phyloP scores from a whole-genome alignment of 768 basidiomycete species.

The Boletus vermiculosoides region DNA sequence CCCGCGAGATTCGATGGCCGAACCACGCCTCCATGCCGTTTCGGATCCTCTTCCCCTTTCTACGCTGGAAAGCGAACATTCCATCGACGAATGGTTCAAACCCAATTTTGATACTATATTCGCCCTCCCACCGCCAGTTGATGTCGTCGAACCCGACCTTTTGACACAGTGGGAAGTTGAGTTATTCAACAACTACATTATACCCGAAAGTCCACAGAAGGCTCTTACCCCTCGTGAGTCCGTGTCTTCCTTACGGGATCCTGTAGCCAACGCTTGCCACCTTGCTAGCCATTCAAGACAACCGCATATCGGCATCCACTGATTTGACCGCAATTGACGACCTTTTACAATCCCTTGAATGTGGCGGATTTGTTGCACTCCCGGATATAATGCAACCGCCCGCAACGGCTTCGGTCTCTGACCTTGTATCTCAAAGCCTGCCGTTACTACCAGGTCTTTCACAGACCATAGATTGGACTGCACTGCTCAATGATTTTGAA shows the following conservation, averaged over 20 bases:
- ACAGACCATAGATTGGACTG: constrained; percentile 12
- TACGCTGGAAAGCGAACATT: constrained; percentile 13
- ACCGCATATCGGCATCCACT: not conserved
- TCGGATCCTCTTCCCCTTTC: constrained; percentile 32
- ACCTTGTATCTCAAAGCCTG: not conserved
- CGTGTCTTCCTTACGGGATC: not conserved
- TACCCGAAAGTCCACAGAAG: constrained; percentile 7
- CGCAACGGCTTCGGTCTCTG: not conserved
- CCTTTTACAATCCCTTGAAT: constrained; percentile 7
- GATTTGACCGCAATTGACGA: constrained; percentile 2
- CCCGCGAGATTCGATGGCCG: constrained; percentile 16
- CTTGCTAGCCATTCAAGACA: not conserved
- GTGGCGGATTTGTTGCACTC: not conserved
- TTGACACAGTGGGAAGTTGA: constrained; percentile 34
- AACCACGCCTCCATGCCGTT: constrained; percentile 24
- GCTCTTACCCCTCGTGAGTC: not conserved
- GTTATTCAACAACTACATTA: constrained; percentile 28
- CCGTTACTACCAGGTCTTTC: not conserved
- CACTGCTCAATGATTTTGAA: not conserved
- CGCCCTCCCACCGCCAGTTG: constrained; percentile 22
- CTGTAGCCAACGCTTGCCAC: not conserved
- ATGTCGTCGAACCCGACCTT: constrained; percentile 23
- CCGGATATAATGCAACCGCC: not conserved
- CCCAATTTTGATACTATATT: constrained; percentile 23
- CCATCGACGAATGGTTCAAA: constrained; percentile 39